Percentiles rank a stretch among this genome's conserved stretches.
Evolutionary conservation across 2,329 filamentous ascomycete species (phyloP).

Genomic region (Furcasterigmium furcatum): DNA sequence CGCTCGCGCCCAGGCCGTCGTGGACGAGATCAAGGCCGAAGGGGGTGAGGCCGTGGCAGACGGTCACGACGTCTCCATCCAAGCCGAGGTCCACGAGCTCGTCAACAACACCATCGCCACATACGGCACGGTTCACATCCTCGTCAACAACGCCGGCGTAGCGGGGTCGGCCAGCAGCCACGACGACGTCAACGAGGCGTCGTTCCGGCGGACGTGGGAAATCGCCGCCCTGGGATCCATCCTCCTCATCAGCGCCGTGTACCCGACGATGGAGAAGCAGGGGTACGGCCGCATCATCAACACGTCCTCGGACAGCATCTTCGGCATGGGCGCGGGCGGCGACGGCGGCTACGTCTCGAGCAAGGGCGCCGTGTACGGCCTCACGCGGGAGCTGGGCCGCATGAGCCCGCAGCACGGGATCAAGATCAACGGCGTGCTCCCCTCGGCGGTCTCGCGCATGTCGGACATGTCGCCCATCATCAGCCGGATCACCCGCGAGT

Average conservation of each 20-base stretch:
- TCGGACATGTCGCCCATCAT: neutral
- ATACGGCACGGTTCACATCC: conserved; percentile 1
- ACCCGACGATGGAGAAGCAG: conserved; percentile 2
- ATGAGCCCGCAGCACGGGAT: neutral
- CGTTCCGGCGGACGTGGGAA: neutral
- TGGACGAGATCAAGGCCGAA: neutral
- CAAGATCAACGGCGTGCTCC: neutral
- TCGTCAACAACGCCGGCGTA: conserved; percentile 4
- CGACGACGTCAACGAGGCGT: neutral
- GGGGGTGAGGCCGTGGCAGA: neutral
- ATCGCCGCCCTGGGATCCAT: neutral
- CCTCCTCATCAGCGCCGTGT: neutral
- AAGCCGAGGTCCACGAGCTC: neutral
- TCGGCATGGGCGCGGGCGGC: neutral
- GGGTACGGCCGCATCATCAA: neutral
- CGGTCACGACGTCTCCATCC: neutral
- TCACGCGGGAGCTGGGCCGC: neutral
- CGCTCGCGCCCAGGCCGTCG: neutral
- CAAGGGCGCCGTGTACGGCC: neutral
- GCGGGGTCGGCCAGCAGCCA: neutral
- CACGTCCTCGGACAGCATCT: neutral
- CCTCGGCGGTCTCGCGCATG: neutral
- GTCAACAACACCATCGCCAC: neutral
- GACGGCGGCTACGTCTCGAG: neutral
- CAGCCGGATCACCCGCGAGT: neutral